Conservation (phyloP, 495 filamentous ascomycete genomes). For the Penicillium cataractarum region DNA sequence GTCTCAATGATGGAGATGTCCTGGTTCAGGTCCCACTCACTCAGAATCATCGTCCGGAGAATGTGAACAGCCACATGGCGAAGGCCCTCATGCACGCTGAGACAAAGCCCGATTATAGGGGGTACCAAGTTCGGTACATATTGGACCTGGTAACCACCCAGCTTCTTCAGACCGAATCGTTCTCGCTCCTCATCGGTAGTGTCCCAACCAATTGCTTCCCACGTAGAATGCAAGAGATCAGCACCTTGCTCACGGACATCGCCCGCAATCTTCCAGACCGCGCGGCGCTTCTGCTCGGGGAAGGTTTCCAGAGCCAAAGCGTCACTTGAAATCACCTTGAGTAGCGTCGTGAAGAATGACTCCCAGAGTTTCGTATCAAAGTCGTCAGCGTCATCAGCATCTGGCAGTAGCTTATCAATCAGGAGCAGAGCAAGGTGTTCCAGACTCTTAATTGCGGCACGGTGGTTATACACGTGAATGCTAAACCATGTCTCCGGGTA, state of each 20-base stretch:
- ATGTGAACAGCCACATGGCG: constrained; percentile 89
- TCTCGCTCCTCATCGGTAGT: constrained; percentile 72
- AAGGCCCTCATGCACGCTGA: constrained; percentile 93
- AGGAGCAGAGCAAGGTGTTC: constrained; percentile 80
- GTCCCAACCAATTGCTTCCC: constrained; percentile 98
- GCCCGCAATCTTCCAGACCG: constrained; percentile 98
- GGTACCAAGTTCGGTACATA: constrained; percentile 92
- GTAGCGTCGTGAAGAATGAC: constrained; percentile 83
- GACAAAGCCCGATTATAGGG: constrained; percentile 89
- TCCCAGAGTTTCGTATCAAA: constrained; percentile 96
- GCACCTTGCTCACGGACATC: constrained; percentile 94
- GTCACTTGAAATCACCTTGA: constrained; percentile 86
- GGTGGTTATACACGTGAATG: constrained; percentile 93
- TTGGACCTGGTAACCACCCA: constrained; percentile 97
- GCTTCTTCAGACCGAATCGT: constrained; percentile 76
- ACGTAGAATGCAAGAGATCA: constrained; percentile 77
- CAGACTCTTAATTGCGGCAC: constrained; percentile 84
- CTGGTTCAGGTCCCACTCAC: constrained; percentile 96
- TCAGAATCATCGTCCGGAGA: constrained; percentile 95
- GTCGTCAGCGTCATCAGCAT: constrained; percentile 87
- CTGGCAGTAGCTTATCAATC: constrained; percentile 75
- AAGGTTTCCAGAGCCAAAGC: constrained; percentile 93
- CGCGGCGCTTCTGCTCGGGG: constrained; percentile 92
- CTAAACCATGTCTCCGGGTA: constrained; percentile 92
- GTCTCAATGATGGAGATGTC: constrained; percentile 91